Base-by-base conservation (phyloP, 108 stramenopile species). In the Discostella stelligeroides region DNA sequence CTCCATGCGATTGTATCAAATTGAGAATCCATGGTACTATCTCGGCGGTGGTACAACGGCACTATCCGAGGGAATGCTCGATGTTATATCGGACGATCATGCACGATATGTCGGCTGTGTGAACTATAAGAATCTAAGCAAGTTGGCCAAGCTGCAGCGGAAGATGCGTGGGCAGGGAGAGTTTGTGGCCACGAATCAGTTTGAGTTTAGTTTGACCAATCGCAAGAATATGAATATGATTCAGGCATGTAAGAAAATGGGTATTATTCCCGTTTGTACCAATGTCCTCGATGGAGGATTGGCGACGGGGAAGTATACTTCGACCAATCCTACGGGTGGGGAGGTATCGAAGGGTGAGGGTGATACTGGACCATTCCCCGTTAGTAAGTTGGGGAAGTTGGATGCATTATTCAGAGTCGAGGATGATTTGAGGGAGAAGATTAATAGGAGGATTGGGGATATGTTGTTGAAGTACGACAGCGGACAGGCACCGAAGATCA, bases 181-280 rank as follows among this genome's bases (percentile, higher is more conserved):
- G 47, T 75, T 66, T 29, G 30, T 84, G 14, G 70, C 84, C 12
- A 78, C 81, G 28, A 79, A 81, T 61, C 79, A 85, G 54, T 91
- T 95, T 59, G 89, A 92, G 23, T 92, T 89, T 66, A 92, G 88
- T 63, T 65, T 95, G 72, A 90, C 82, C 17, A 88, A 95, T 68
- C 84, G 84, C 4, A 81, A 86, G 55, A 82, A 87, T 24, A 49
- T 75, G 57, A 77, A 59, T 4, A 75, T 88, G 81, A 90, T 95
- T 53, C 66, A 79, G 21, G 83, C 86, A 12, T 95, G 95, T 80
- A 92, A 90, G 65, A 75, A 83, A 20, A 42, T 90, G 58, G 87
- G 89, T 29, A 89, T 95, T 23, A 87, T 82, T 58, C 92, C 92
- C 20, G 34, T 95, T 24, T 82, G 89, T 54, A 67, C 56, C 20